Base-by-base conservation (phyloP, 83 land plant genomes). In the Larix sibirica region DNA sequence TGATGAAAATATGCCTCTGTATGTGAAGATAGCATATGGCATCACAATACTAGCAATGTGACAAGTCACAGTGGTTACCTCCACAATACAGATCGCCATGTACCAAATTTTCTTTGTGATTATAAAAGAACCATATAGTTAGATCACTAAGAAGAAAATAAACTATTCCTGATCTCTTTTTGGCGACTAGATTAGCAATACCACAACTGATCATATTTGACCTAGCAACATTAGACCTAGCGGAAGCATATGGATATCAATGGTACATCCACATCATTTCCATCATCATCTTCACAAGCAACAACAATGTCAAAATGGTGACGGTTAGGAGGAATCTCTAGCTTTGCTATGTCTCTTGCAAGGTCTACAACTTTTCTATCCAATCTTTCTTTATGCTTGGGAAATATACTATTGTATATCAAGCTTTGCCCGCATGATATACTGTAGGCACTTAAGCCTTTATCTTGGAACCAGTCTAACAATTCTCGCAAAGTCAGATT, bases 241-340 rank as follows among this genome's bases (percentile, higher is more conserved):
- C 68, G 7, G 80, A 93, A 92, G 75, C 87, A 95, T 68, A 97
- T 85, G 6, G 99, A 97, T 21, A 97, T 82, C 47, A 91, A 89
- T 13, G 99, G 99, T 63, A 97, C 97, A 81, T 97, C 99, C 4
- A 95, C 81, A 80, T 97, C 99, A 69, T 95, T 88, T 47, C 92
- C 99, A 12, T 97, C 98, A 0, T 95, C 99, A 87, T 97, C 98
- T 79, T 97, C 99, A 56, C 98, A 97, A 10, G 99, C 99, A 64
- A 95, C 99, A 33, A 97, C 97, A 47, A 97, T 88, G 87, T 97
- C 99, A 82, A 97, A 83, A 84, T 97, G 99, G 10, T 89, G 85
- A 12, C 99, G 89, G 44, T 86, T 88, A 12, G 89, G 86, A 61
- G 98, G 94, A 20, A 97, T 65, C 66, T 97, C 95, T 50, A 88